phyloP scores from a whole-genome alignment of 2,329 filamentous ascomycete species.

The Chaetoscypha palmicola region DNA sequence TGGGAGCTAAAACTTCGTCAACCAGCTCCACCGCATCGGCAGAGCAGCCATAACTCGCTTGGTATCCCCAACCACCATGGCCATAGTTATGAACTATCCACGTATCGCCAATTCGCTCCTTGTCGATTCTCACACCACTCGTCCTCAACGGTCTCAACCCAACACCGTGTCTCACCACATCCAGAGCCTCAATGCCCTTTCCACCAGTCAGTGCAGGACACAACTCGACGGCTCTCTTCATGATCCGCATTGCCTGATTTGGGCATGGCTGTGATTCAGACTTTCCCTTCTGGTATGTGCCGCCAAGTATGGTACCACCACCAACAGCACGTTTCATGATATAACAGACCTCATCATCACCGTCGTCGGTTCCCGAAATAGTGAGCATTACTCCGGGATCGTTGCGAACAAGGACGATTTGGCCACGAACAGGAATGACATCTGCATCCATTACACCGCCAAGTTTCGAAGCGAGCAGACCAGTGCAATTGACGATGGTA shows the following conservation, averaged over 20 bases:
- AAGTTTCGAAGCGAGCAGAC: constrained; percentile 65
- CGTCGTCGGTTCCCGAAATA: constrained; percentile 57
- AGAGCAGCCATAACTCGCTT: constrained; percentile 62
- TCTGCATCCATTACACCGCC: constrained; percentile 73
- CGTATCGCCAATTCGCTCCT: constrained; percentile 44
- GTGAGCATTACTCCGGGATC: constrained; percentile 53
- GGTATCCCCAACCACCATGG: constrained; percentile 57
- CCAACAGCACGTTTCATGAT: constrained; percentile 62
- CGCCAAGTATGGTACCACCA: constrained; percentile 61
- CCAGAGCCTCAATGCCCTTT: constrained; percentile 55
- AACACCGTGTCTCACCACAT: constrained; percentile 60
- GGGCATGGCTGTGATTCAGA: constrained; percentile 59
- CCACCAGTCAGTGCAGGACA: constrained; percentile 48
- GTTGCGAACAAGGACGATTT: constrained; percentile 64
- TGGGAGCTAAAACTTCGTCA: constrained; percentile 37
- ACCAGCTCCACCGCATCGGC: constrained; percentile 60
- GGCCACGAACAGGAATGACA: constrained; percentile 72
- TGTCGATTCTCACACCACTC: constrained; percentile 55
- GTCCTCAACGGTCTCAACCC: constrained; percentile 57
- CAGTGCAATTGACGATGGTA: constrained; percentile 77
- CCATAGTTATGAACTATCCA: constrained; percentile 57
- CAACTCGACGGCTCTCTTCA: constrained; percentile 54
- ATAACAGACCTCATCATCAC: constrained; percentile 55
- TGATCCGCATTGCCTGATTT: constrained; percentile 57
- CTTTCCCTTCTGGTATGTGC: constrained; percentile 56